Conservation (phyloP, 108 stramenopile species). For the Mayamaea pseudoterrestris region DNA sequence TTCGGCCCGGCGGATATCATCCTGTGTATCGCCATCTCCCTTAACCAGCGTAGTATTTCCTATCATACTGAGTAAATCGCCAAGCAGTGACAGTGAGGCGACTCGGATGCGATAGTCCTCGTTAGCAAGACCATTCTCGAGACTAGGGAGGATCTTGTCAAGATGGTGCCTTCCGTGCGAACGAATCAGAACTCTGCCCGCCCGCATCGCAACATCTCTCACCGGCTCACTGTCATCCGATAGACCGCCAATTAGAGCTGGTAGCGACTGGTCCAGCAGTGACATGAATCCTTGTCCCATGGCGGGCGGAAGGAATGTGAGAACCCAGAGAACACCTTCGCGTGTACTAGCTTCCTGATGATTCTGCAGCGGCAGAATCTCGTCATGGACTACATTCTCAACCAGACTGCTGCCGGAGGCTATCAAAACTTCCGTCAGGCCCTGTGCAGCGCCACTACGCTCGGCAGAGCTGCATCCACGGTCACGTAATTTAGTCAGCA, state of each 20-base stretch:
- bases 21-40: slow-evolving; percentile 80
- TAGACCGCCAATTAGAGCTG: slow-evolving; percentile 87
- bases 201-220: slow-evolving; percentile 90
- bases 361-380: slow-evolving; percentile 79
- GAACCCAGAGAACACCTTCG: slow-evolving; percentile 98
- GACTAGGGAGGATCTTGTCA: slow-evolving; percentile 85
- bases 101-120: slow-evolving; percentile 91
- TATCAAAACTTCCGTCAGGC: slow-evolving; percentile 82
- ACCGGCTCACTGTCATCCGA: slow-evolving; percentile 91
- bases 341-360: slow-evolving; percentile 83
- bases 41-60: slow-evolving; percentile 83
- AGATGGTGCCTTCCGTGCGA: slow-evolving; percentile 86
- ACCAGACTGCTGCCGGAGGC: slow-evolving; percentile 61
- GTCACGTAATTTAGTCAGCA: slow-evolving; percentile 72
- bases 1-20: slow-evolving; percentile 79
- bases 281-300: slow-evolving; percentile 78
- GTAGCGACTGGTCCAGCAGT: slow-evolving; percentile 79
- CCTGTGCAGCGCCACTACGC: slow-evolving; percentile 96
- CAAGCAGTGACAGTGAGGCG: slow-evolving; percentile 88
- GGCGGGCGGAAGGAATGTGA: slow-evolving; percentile 94
- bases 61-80: slow-evolving; percentile 89
- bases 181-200: slow-evolving; percentile 89
- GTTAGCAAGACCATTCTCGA: slow-evolving; percentile 84
- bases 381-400: slow-evolving; percentile 66
- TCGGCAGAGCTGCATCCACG: slow-evolving; percentile 81